Evolutionary conservation across 2,329 filamentous ascomycete genomes (phyloP).

Genomic region (Trichophyton simii): DNA sequence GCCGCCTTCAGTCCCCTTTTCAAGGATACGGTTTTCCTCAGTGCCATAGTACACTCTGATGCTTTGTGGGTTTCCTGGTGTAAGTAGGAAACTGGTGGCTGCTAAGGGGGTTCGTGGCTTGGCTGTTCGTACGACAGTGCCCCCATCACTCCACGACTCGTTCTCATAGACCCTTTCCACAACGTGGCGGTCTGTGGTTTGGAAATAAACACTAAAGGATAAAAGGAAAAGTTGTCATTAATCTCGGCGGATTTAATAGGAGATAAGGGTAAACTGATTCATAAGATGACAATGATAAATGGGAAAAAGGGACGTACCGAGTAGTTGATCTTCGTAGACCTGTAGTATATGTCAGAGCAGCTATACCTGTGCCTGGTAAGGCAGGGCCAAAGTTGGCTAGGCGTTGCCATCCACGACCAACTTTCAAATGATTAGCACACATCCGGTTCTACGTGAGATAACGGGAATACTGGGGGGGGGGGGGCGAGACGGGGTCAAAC

Average conservation of each 20-base stretch:
- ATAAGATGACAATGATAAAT: background rate
- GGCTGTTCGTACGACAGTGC: background rate
- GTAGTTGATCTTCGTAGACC: background rate
- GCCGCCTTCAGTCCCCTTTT: background rate
- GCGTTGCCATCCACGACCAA: background rate
- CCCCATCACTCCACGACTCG: background rate
- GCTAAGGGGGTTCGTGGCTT: background rate
- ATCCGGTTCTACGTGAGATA: background rate
- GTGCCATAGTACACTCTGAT: slow-evolving; percentile 1
- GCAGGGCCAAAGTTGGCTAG: background rate
- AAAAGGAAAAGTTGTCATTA: background rate
- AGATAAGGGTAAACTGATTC: background rate
- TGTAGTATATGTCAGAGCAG: background rate
- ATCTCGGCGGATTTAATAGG: background rate
- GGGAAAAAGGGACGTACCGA: background rate
- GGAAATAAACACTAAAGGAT: background rate
- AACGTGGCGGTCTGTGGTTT: background rate
- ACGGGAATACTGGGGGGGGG: background rate
- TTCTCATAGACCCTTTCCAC: background rate
- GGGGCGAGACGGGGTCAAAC: background rate
- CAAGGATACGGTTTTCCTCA: background rate
- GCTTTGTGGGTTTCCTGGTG: background rate
- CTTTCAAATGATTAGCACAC: background rate
- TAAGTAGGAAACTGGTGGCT: background rate
- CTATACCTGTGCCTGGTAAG: background rate